A percentile compares a stretch with the other conserved stretches of the same genome.
Conservation (phyloP, 768 basidiomycete species). For the Tulasnella sp. region DNA sequence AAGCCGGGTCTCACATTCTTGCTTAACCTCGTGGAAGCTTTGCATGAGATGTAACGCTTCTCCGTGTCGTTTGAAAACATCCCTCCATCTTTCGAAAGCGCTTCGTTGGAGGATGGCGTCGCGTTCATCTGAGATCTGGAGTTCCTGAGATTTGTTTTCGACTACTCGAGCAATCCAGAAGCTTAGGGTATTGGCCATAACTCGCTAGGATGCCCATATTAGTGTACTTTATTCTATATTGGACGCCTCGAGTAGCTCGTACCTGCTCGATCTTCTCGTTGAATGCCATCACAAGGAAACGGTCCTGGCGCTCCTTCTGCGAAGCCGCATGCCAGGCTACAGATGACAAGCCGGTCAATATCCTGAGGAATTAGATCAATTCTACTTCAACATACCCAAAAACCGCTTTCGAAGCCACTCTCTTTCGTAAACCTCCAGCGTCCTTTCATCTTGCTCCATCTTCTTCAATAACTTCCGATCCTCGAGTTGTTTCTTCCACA, state of each 20-base stretch:
- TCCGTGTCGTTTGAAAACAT: constrained; percentile 49
- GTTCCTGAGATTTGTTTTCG: constrained; percentile 61
- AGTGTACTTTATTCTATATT: constrained; percentile 21
- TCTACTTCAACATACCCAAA: constrained; percentile 15
- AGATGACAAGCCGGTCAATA: constrained; percentile 1
- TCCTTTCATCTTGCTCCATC: constrained; percentile 38
- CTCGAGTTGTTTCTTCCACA: constrained; percentile 43
- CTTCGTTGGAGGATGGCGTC: constrained; percentile 40
- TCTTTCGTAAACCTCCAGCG: constrained; percentile 29
- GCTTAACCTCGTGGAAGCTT: constrained; percentile 72
- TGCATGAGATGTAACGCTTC: constrained; percentile 75
- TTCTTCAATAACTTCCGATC: constrained; percentile 41
- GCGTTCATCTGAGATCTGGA: constrained; percentile 50
- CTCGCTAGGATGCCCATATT: constrained; percentile 30
- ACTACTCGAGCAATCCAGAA: constrained; percentile 70
- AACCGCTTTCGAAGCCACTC: constrained; percentile 31
- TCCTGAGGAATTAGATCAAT: not conserved
- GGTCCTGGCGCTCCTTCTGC: not conserved
- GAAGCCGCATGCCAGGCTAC: constrained; percentile 41
- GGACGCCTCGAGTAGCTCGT: not conserved
- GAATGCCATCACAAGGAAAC: constrained; percentile 21
- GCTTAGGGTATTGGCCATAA: constrained; percentile 40
- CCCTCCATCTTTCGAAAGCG: constrained; percentile 64
- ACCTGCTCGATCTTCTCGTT: constrained; percentile 17
- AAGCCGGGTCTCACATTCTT: constrained; percentile 48